Conservation (phyloP, 805 yeast genomes). For the Hermanozyma aechmeae region DNA sequence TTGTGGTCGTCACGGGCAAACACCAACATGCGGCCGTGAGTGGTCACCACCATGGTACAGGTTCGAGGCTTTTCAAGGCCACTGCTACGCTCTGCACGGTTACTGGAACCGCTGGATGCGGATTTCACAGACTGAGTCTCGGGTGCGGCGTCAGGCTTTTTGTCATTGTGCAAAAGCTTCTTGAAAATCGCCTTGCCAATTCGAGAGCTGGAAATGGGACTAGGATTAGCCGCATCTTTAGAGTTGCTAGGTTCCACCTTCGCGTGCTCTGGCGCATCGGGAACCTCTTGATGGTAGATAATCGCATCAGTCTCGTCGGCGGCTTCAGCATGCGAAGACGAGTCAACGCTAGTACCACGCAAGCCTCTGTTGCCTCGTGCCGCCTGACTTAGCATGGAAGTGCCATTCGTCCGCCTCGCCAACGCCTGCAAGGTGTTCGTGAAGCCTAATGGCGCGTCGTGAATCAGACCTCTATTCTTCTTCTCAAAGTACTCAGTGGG, state of each 20-base stretch:
- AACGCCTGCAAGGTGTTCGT: constrained; percentile 15
- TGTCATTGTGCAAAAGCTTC: constrained; percentile 12
- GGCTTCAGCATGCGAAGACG: constrained; percentile 1
- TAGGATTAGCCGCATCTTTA: not conserved
- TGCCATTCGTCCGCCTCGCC: constrained; percentile 8
- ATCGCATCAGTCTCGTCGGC: constrained; percentile 8
- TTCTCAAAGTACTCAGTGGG: constrained; percentile 45
- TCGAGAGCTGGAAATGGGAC: constrained; percentile 3
- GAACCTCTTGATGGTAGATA: constrained; percentile 4
- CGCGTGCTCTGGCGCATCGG: constrained; percentile 1
- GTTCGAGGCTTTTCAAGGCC: constrained; percentile 29
- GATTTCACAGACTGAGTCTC: constrained; percentile 1
- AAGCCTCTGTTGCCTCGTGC: constrained; percentile 20
- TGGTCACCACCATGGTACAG: constrained; percentile 50
- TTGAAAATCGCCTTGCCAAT: constrained; percentile 13
- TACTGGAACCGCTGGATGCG: constrained; percentile 1
- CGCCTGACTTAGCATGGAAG: constrained; percentile 27
- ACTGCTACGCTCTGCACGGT: no score
- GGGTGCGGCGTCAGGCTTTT: constrained; percentile 6
- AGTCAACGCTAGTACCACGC: constrained; percentile 13
- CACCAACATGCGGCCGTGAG: constrained; percentile 53
- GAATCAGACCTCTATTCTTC: constrained; percentile 46
- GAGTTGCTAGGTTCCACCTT: constrained; percentile 1
- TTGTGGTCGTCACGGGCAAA: constrained; percentile 36
- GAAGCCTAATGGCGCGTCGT: constrained; percentile 48